phyloP scores from a whole-genome alignment of 768 basidiomycete genomes.

The Mycena leptocephala region DNA sequence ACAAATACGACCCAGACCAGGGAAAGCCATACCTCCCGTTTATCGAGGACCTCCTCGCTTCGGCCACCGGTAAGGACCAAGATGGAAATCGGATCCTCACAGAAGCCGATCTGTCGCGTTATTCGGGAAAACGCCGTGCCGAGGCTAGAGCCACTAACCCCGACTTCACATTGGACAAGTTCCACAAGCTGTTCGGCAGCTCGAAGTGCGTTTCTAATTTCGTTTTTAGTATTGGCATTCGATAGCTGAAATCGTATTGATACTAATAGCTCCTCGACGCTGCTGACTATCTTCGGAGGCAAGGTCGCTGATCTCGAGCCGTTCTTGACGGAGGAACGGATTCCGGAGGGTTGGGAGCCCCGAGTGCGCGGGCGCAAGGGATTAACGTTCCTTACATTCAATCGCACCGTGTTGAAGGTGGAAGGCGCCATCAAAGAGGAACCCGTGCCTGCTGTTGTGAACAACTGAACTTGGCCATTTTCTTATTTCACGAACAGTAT shows the following conservation, averaged over 20 bases:
- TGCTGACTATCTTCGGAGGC: conserved; percentile 80
- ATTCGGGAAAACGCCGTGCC: conserved; percentile 73
- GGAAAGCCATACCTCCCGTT: conserved; percentile 63
- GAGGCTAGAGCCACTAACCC: conserved; percentile 70
- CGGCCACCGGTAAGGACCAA: conserved; percentile 72
- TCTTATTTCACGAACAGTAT: no score
- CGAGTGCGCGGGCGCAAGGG: conserved; percentile 69
- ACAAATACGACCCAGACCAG: conserved; percentile 66
- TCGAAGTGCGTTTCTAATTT: conserved; percentile 68
- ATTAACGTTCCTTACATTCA: conserved; percentile 72
- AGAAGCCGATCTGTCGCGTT: conserved; percentile 69
- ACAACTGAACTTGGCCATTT: no score
- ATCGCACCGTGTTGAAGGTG: conserved; percentile 61
- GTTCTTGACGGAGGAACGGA: conserved; percentile 77
- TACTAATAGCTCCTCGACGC: conserved; percentile 67
- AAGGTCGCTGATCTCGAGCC: conserved; percentile 67
- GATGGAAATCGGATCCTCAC: conserved; percentile 68
- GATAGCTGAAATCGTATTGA: not conserved
- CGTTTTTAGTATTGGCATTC: not conserved
- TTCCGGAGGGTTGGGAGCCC: conserved; percentile 83
- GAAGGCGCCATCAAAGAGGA: conserved; percentile 56
- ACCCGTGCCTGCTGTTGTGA: not conserved
- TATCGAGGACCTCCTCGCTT: conserved; percentile 70
- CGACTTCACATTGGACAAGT: conserved; percentile 64
- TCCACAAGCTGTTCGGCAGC: conserved; percentile 77